These are phyloP conservation scores for Myxozyma geophila DNA, from an alignment of 805 yeast genomes.

Conservation along the genomic window DNA sequence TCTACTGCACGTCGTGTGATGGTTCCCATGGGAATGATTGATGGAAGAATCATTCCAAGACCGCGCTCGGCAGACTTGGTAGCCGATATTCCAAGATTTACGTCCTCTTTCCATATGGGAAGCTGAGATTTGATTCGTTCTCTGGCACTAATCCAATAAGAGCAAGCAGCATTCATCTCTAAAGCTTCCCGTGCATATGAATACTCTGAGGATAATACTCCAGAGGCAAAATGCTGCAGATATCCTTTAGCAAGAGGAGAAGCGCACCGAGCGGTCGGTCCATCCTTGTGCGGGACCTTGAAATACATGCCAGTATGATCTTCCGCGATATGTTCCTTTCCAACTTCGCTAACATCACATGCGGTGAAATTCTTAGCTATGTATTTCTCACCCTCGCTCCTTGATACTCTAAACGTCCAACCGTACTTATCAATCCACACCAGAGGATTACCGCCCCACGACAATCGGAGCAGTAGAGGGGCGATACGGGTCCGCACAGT, in stretches of 20 bases:
- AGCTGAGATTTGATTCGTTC: constrained; percentile 83
- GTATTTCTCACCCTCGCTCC: constrained; percentile 43
- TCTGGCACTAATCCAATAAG: constrained; percentile 93
- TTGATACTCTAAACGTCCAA: constrained; percentile 79
- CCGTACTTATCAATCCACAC: constrained; percentile 80
- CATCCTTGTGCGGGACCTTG: constrained; percentile 88
- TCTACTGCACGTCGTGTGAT: constrained; percentile 96
- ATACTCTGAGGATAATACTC: constrained; percentile 69
- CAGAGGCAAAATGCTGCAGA: constrained; percentile 71
- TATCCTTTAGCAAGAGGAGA: constrained; percentile 78
- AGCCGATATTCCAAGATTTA: constrained; percentile 32
- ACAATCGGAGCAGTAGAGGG: constrained; percentile 72
- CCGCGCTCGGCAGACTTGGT: constrained; percentile 38
- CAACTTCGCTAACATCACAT: constrained; percentile 36
- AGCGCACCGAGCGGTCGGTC: constrained; percentile 73
- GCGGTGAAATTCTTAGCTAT: constrained; percentile 47
- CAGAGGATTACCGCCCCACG: constrained; percentile 86
- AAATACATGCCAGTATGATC: constrained; percentile 50
- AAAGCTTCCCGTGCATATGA: constrained; percentile 77
- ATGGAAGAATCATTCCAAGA: constrained; percentile 81
- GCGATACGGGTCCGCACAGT: constrained; percentile 76
- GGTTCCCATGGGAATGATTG: constrained; percentile 91
- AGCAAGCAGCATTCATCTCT: constrained; percentile 73
- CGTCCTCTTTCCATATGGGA: constrained; percentile 62
- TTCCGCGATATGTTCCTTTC: constrained; percentile 40